Evolutionary conservation across 2,329 filamentous ascomycete genomes (phyloP).

Genomic region (Epichloe gansuensis): DNA sequence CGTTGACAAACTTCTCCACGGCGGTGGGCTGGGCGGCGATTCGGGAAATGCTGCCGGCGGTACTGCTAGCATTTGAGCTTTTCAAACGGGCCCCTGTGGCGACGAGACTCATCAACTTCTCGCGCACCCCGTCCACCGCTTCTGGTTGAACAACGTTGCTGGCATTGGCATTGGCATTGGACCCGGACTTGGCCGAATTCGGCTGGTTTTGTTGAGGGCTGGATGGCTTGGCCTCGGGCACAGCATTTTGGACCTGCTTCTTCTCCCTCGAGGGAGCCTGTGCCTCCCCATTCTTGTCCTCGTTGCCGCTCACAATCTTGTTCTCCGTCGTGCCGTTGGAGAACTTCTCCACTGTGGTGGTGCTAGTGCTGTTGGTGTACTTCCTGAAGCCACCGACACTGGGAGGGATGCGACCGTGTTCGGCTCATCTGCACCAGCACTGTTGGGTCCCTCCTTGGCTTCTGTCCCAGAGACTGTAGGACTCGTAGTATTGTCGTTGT

Average conservation of each 20-base stretch:
- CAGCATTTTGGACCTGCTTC: too few relatives aligned
- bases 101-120: not conserved
- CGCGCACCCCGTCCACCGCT: not conserved
- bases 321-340: not conserved
- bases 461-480: too few relatives aligned
- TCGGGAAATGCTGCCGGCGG: not conserved
- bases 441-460: too few relatives aligned
- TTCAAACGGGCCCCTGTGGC: not conserved
- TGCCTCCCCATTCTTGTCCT: too few relatives aligned
- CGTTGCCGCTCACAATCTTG: not conserved
- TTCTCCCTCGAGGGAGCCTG: not conserved
- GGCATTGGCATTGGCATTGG: not conserved
- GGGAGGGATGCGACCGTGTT: not conserved
- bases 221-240: not conserved
- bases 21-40: not conserved
- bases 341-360: not conserved
- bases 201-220: not conserved
- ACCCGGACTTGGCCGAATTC: not conserved
- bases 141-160: not conserved
- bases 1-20: not conserved
- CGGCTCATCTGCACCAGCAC: not conserved
- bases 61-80: not conserved
- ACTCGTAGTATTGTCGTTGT: not conserved
- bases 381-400: not conserved
- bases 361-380: not conserved